Base-by-base conservation (phyloP, 345 rosid species). In the Melastoma malabathricum region DNA sequence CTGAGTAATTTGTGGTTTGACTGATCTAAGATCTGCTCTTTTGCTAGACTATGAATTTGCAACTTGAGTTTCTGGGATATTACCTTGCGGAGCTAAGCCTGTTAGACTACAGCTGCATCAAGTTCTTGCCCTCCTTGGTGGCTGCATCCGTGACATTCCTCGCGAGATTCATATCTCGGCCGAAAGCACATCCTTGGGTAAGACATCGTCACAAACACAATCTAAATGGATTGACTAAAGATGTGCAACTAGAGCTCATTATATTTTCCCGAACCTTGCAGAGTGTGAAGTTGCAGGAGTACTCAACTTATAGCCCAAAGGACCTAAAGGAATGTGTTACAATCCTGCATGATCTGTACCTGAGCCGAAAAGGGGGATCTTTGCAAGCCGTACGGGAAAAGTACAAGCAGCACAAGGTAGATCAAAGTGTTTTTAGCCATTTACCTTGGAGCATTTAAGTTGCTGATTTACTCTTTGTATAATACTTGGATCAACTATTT, bases 81-180 rank as follows among this genome's bases (percentile, higher is more conserved):
- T 81, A 76, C 68, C 75, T 84, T 52, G 79, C 89, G 0, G 94
- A 84, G 65, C 65, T 84, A 43, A 79, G 89, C 61, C 60, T 84
- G 74, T 55, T 84, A 61, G 86, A 84, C 49, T 84, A 81, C 43
- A 65, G 63, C 15, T 81, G 82, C 49, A 51, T 79, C 34, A 68
- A 56, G 54, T 84, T 74, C 56, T 60, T 84, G 55, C 86, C 94
- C 6, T 84, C 94, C 10, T 2, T 69, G 54, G 73, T 84, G 43
- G 86, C 94, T 55, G 77, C 89, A 16, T 73, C 86, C 0, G 80
- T 68, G 45, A 59, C 68, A 12, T 84, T 79, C 51, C 79, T 84
- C 25, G 60, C 85, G 17, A 68, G 81, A 64, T 81, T 72, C 64
- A 72, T 71, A 15, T 25, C 71, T 18, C 46, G 46, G 13, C 81